Evolutionary conservation across 129 eudicot species (phyloP), one percentile per base, ranked within the genome.

Genomic region (Mikania micrantha): DNA sequence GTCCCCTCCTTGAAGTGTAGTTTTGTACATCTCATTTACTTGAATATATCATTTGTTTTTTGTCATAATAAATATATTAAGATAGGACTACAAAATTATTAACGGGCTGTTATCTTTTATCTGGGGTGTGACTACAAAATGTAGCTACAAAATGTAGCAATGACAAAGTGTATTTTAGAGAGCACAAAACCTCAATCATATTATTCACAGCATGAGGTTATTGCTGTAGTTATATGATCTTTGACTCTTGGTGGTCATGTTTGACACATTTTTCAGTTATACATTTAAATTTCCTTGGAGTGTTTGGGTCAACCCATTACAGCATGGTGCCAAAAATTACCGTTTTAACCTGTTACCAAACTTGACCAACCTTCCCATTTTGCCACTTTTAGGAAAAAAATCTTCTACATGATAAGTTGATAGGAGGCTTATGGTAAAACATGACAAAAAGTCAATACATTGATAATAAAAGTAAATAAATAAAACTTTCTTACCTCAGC

Each of bases 401-500:
- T 39, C 68, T 32, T 34, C 48, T 49, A 21, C n/a, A 24, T 52
- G 2, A 36, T 36, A 39, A 36, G 24, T 36, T 1, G 10, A 34
- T 50, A 22, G 34, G 34, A 48, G 44, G 29, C 58, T 42, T 13
- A 15, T 44, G 45, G 42, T 27, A 45, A 44, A 45, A 27, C 28
- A 25, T 4, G 20, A 11, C 16, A 28, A 27, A 40, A 49, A 9
- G 22, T 5, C 11, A 16, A 11, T 0, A 47, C 71, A 2, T 4
- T 24, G 9, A 74, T 67, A 36, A 73, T 29, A 42, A 20, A 63
- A 53, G 28, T 29, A 2, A 36, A 42, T 16, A 41, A 52, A 19
- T 17, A n/a, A n/a, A n/a, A 32, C 20, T 17, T 78, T 73, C 85
- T 72, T 70, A 93, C 99, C 99, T 93, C 96, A 29, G 95, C 88